A percentile compares a stretch with the other conserved stretches of the same genome.
These are phyloP conservation scores for Daphne laureola DNA, from an alignment of 441 rosid genomes.

Conservation along the genomic window DNA sequence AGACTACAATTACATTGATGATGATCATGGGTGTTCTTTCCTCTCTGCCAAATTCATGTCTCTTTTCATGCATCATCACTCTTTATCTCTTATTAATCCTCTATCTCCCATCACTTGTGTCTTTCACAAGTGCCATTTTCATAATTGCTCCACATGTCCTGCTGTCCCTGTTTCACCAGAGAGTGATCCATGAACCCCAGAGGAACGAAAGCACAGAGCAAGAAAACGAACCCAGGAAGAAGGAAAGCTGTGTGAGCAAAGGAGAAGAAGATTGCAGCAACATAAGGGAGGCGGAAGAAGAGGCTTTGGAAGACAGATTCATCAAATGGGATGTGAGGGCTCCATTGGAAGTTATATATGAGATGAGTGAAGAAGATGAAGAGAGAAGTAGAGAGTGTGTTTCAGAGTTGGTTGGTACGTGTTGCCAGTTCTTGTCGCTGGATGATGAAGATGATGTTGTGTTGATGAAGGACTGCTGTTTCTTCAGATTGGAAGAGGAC, in stretches of 20 bases:
- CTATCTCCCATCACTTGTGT: slow-evolving; percentile 32
- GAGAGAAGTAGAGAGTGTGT: slow-evolving; percentile 6
- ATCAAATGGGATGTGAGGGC: slow-evolving; percentile 63
- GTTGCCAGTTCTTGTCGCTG: slow-evolving; percentile 36
- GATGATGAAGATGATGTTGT: slow-evolving; percentile 16
- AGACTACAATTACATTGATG: not conserved
- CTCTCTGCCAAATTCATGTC: slow-evolving; percentile 24
- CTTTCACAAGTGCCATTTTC: slow-evolving; percentile 20
- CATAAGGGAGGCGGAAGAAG: not conserved
- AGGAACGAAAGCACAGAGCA: slow-evolving; percentile 5
- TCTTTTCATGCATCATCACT: slow-evolving; percentile 46
- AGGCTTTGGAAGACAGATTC: slow-evolving; percentile 21
- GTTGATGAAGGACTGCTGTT: not conserved
- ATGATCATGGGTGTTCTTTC: not conserved
- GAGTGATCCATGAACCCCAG: slow-evolving; percentile 17
- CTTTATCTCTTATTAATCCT: slow-evolving; percentile 40
- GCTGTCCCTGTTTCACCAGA: slow-evolving; percentile 46
- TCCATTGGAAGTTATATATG: slow-evolving; percentile 66
- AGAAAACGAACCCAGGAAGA: not conserved
- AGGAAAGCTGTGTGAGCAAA: not conserved
- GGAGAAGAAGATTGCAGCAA: slow-evolving; percentile 1
- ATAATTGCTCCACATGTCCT: slow-evolving; percentile 43
- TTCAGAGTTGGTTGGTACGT: too few species aligned
- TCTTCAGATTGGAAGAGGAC: slow-evolving; percentile 36
- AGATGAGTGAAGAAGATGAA: slow-evolving; percentile 34